A percentile compares a stretch with the other conserved stretches of the same genome.
These are phyloP conservation scores for Phaeosphaeriaceae sp. DNA, from an alignment of 2,329 filamentous ascomycete species.

Conservation along the genomic window DNA sequence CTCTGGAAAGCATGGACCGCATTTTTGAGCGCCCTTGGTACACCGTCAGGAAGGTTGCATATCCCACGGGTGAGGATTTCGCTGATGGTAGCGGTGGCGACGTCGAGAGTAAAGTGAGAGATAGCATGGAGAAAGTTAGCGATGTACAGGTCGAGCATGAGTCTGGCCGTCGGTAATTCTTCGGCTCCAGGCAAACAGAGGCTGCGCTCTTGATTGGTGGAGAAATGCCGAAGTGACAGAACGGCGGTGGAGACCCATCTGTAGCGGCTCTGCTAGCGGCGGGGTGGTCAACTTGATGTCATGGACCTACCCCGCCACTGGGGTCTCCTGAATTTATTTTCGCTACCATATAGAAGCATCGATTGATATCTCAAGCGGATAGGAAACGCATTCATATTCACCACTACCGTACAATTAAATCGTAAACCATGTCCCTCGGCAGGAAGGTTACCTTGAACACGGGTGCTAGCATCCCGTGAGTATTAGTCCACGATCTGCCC, in stretches of 20 bases:
- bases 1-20: conserved; percentile 22
- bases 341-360: background rate
- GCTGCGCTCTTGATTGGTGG: background rate
- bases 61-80: conserved; percentile 15
- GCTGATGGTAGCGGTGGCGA: conserved; percentile 4
- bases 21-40: conserved; percentile 27
- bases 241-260: background rate
- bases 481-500: conserved; percentile 59
- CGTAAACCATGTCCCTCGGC: conserved; percentile 36
- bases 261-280: background rate
- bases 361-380: background rate
- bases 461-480: conserved; percentile 77
- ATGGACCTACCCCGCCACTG: background rate
- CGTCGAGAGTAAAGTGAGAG: background rate
- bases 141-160: background rate
- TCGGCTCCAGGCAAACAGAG: background rate
- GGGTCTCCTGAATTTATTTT: background rate
- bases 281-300: background rate
- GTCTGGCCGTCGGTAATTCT: background rate
- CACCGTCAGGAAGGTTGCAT: conserved; percentile 23
- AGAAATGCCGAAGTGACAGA: background rate
- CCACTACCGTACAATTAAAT: background rate
- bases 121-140: background rate
- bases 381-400: background rate
- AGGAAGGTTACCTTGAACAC: conserved; percentile 64